Conservation (phyloP, 768 basidiomycete genomes). For the Serendipita sp. region DNA sequence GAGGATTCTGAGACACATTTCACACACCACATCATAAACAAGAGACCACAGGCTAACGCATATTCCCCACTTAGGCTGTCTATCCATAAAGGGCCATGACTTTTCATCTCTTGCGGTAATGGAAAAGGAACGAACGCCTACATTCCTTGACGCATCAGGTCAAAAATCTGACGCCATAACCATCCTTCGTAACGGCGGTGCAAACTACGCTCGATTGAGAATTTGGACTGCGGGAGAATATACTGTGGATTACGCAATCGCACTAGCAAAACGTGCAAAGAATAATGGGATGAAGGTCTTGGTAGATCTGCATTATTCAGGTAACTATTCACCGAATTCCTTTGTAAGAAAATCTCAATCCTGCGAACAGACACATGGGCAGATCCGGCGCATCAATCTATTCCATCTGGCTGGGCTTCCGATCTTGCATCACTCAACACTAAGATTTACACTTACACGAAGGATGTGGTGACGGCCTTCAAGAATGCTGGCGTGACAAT, state of each 20-base stretch:
- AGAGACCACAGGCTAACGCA: background rate
- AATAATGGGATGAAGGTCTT: conserved; percentile 40
- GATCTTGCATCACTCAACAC: conserved; percentile 35
- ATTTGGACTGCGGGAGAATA: conserved; percentile 46
- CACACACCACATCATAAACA: too few relatives aligned
- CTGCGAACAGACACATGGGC: conserved; percentile 30
- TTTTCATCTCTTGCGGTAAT: background rate
- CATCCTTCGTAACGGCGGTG: conserved; percentile 37
- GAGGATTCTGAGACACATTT: too few relatives aligned
- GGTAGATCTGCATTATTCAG: conserved; percentile 37
- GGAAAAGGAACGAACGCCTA: background rate
- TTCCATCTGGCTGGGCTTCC: conserved; percentile 40
- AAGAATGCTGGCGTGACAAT: conserved; percentile 36
- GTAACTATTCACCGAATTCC: background rate
- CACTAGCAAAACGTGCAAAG: conserved; percentile 36
- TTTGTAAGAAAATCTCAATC: background rate
- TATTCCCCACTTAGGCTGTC: background rate
- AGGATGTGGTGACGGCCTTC: conserved; percentile 36
- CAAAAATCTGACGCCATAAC: conserved; percentile 12
- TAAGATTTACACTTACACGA: conserved; percentile 40
- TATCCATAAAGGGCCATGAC: background rate
- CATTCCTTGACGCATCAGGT: background rate
- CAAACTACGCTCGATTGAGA: conserved; percentile 41
- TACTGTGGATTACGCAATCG: conserved; percentile 34
- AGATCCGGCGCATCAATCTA: conserved; percentile 44